Percentiles rank a stretch among this genome's conserved stretches.
These are phyloP conservation scores for Ogataea hybrid DNA, from an alignment of 1,139 yeast species.

Conservation along the genomic window DNA sequence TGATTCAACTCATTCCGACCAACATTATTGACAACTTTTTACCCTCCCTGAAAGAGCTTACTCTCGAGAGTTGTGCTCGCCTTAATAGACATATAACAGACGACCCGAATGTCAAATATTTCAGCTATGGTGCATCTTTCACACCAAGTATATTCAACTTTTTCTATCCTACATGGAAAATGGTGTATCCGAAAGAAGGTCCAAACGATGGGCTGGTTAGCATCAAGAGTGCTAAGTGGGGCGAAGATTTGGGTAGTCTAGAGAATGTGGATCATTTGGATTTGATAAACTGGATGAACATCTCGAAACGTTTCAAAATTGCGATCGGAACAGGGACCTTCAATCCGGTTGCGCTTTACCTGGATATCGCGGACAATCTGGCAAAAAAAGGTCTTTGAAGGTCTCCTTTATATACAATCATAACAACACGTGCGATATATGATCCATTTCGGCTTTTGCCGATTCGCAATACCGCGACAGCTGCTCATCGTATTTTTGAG, in stretches of 20 bases:
- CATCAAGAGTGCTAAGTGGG: constrained; percentile 80
- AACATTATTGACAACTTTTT: constrained; percentile 29
- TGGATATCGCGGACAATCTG: too few relatives aligned
- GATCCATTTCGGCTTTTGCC: too few relatives aligned
- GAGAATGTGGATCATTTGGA: constrained; percentile 83
- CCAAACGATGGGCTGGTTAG: constrained; percentile 88
- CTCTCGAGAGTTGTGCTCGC: constrained; percentile 49
- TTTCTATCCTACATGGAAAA: constrained; percentile 61
- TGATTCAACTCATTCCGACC: constrained; percentile 36
- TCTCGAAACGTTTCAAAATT: constrained; percentile 40
- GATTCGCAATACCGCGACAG: too few relatives aligned
- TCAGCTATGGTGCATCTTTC: constrained; percentile 80
- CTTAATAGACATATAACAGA: constrained; percentile 56
- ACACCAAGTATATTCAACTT: constrained; percentile 61
- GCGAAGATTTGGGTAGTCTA: constrained; percentile 73
- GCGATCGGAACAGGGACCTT: constrained; percentile 27
- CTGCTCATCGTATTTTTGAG: too few relatives aligned
- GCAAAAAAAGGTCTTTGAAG: too few relatives aligned
- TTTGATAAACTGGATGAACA: constrained; percentile 77
- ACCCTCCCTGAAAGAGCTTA: constrained; percentile 61
- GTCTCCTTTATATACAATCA: too few relatives aligned
- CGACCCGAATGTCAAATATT: constrained; percentile 65
- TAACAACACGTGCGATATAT: too few relatives aligned
- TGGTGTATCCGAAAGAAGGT: constrained; percentile 45
- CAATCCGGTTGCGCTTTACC: too few relatives aligned